phyloP scores from a whole-genome alignment of 345 rosid genomes.

The Excoecaria agallocha region DNA sequence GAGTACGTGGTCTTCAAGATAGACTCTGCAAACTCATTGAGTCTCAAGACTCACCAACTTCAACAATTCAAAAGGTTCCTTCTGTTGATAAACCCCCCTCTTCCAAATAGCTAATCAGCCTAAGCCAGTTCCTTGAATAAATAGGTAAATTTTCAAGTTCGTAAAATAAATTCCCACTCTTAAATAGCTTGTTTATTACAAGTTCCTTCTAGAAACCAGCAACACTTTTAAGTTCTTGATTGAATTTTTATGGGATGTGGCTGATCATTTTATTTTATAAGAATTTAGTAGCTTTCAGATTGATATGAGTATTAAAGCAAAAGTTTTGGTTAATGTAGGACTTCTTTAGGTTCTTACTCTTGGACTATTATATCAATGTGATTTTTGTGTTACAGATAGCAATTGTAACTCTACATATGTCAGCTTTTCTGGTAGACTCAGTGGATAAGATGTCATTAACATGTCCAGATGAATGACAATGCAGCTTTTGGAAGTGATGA shows the following conservation, averaged over 20 bases:
- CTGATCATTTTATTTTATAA: background rate
- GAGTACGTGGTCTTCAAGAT: conserved; percentile 73
- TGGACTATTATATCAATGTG: background rate
- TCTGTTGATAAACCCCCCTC: conserved; percentile 4
- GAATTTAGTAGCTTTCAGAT: background rate
- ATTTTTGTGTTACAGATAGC: background rate
- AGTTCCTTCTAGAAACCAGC: background rate
- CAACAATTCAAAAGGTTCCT: conserved; percentile 9
- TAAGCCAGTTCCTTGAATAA: background rate
- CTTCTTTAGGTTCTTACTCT: background rate
- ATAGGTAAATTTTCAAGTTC: background rate
- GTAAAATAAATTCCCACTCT: background rate
- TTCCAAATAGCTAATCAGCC: background rate
- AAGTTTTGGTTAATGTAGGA: background rate
- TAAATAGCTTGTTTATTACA: background rate
- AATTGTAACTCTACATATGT: no score
- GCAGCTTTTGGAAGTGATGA: no score
- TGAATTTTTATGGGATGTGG: background rate
- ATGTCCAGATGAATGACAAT: background rate
- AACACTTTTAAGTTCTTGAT: background rate
- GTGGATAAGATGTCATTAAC: background rate
- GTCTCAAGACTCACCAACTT: conserved; percentile 40
- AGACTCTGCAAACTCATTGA: conserved; percentile 58
- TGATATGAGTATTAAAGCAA: background rate
- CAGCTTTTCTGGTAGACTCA: background rate